These are phyloP conservation scores for Dipteronia dyeriana DNA, from an alignment of 345 rosid genomes.

Conservation along the genomic window DNA sequence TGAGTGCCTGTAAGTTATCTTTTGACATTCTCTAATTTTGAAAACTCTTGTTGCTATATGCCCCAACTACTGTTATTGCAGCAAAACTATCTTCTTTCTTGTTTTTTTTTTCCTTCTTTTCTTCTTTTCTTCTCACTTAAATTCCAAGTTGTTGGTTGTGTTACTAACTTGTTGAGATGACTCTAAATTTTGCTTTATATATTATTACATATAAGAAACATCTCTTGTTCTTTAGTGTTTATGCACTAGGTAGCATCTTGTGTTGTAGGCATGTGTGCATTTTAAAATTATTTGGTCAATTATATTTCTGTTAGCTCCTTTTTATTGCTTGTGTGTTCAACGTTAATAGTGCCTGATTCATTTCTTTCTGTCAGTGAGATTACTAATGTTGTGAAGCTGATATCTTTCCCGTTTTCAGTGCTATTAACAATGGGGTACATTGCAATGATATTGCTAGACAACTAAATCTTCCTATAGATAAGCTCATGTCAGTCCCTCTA, in stretches of 20 bases:
- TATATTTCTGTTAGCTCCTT: not conserved
- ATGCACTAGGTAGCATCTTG: not conserved
- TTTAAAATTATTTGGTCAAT: not conserved
- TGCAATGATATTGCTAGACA: constrained; percentile 54
- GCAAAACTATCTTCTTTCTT: not conserved
- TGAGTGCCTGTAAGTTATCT: constrained; percentile 58
- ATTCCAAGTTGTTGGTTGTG: no score
- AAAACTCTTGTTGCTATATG: not conserved
- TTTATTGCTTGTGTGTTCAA: no score
- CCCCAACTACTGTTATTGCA: not conserved
- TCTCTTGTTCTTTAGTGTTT: not conserved
- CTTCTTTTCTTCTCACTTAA: no score
- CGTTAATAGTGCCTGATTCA: no score
- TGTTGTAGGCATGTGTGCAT: not conserved
- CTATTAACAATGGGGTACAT: constrained; percentile 63
- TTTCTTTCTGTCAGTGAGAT: not conserved
- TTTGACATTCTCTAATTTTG: constrained; percentile 11
- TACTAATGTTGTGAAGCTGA: not conserved
- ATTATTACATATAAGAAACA: no score
- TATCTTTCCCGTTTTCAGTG: constrained; percentile 35
- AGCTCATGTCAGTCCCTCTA: constrained; percentile 56
- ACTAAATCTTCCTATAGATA: constrained; percentile 53
- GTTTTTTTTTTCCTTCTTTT: not conserved
- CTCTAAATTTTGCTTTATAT: no score
- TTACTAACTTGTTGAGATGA: no score